Base-by-base conservation (phyloP, 75 land plant genomes). In the Larix kaempferi region DNA sequence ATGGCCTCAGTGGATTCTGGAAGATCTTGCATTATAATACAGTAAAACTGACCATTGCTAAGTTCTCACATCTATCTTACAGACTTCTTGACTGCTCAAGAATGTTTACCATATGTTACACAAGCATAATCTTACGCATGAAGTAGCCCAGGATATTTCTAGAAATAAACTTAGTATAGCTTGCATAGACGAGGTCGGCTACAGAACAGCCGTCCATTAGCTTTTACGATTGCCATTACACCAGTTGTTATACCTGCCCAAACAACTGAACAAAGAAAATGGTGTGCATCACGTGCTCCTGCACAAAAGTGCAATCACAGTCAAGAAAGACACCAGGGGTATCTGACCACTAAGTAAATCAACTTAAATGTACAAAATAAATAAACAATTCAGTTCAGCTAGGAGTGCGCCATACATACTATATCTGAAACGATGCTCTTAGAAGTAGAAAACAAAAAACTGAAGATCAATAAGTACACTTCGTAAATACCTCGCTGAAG, bases 201-300 rank as follows among this genome's bases (percentile, higher is more conserved):
- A 80, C 95, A 92, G 84, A 97, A 91, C 74, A 88, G 92, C 63
- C 88, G 90, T 67, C 99, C 99, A 80, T 92, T 95, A 37, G 88
- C 85, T 80, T 91, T 93, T 10, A 94, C 88, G 60, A 89, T 11
- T 10, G 99, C 98, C 88, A 89, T 74, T 25, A 92, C 60, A 62
- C 94, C 98, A 64, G 98, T 95, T 52, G 99, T 84, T 64, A 97
- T 39, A 59, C 98, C 98, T 73, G 89, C 98, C 89, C 98, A 89
- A 11, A 91, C 59, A 8, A 92, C 83, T 33, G 99, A 85, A 62
- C 86, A 82, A 77, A 95, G 44, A 71, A 85, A 91, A 74, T 87
- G 88, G 14, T 92, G 94, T 29, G 89, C 83, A 81, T 86, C 84
- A 65, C 85, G 78, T 21, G 89, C 95, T 56, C 78, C 98, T 96